phyloP scores from a whole-genome alignment of 306 rosid genomes.

The Prunus kanzakura region DNA sequence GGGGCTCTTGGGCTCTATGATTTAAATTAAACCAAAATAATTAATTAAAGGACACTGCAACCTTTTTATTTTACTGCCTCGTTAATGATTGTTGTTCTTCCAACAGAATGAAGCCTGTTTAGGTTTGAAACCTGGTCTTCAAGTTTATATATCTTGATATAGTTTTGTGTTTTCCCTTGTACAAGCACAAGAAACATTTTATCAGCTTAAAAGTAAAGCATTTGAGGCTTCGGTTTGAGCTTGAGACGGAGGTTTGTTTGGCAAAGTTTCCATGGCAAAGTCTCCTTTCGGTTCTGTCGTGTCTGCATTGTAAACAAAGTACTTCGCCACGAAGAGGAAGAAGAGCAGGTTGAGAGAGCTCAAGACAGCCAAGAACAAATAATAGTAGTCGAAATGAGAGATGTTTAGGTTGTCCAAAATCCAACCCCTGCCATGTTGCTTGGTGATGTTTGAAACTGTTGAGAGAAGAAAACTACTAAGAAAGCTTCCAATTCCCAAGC shows the following conservation, averaged over 20 bases:
- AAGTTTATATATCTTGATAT: background rate
- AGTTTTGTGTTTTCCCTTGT: background rate
- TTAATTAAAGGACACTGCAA: too few relatives aligned
- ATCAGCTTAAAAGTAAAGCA: conserved; percentile 11
- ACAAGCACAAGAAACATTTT: background rate
- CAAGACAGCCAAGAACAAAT: conserved; percentile 55
- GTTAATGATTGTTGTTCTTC: too few relatives aligned
- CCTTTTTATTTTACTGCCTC: too few relatives aligned
- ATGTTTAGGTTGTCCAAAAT: conserved; percentile 61
- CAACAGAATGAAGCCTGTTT: background rate
- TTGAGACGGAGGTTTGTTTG: conserved; percentile 9
- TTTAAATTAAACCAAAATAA: too few relatives aligned
- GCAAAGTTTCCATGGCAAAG: conserved; percentile 20
- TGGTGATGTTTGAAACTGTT: conserved; percentile 49
- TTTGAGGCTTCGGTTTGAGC: conserved; percentile 5
- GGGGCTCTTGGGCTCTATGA: too few relatives aligned
- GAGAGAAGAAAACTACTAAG: conserved; percentile 56
- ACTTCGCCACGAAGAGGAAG: conserved; percentile 58
- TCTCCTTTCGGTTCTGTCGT: conserved; percentile 20
- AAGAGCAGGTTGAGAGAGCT: conserved; percentile 59
- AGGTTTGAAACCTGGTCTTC: background rate
- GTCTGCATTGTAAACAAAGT: conserved; percentile 53
- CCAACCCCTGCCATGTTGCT: conserved; percentile 63
- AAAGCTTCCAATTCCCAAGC: conserved; percentile 62
- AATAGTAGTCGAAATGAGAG: conserved; percentile 62